Percentiles rank a stretch among this genome's conserved stretches.
Evolutionary conservation across 2,329 filamentous ascomycete genomes (phyloP).

Genomic region (Microcyclosporella mali): DNA sequence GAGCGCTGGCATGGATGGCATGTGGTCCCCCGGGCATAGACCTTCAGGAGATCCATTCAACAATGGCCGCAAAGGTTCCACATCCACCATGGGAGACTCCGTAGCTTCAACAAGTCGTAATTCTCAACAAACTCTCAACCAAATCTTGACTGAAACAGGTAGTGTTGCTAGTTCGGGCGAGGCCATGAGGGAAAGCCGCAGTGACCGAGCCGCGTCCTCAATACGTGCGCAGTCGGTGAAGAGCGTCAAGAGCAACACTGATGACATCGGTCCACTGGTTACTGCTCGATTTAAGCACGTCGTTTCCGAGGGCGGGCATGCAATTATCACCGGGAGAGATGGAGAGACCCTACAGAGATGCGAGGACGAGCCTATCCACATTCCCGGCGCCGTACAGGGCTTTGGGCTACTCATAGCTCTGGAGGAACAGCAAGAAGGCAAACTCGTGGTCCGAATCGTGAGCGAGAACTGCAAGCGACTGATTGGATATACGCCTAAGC

Average conservation of each 20-base stretch:
- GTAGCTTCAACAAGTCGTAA: slow-evolving; percentile 1
- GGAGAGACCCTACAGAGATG: slow-evolving; percentile 68
- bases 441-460: slow-evolving; percentile 63
- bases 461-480: slow-evolving; percentile 75
- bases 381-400: slow-evolving; percentile 72
- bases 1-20: neutral
- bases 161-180: slow-evolving; percentile 13
- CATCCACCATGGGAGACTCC: slow-evolving; percentile 10
- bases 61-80: slow-evolving; percentile 12
- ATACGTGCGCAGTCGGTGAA: slow-evolving; percentile 26
- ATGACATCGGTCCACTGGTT: slow-evolving; percentile 47
- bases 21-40: neutral
- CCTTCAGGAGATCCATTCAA: too few species aligned
- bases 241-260: slow-evolving; percentile 33
- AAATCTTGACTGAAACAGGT: slow-evolving; percentile 17
- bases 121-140: slow-evolving; percentile 14
- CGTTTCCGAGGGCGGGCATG: slow-evolving; percentile 69
- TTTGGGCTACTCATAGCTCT: slow-evolving; percentile 74
- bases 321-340: slow-evolving; percentile 73
- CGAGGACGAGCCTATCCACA: slow-evolving; percentile 86
- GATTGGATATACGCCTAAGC: slow-evolving; percentile 68
- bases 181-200: slow-evolving; percentile 12
- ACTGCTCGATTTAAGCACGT: slow-evolving; percentile 74
- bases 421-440: slow-evolving; percentile 61
- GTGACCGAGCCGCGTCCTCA: slow-evolving; percentile 23